Evolutionary conservation across 2,329 filamentous ascomycete species (phyloP).

Genomic region (Cadophora sp.): DNA sequence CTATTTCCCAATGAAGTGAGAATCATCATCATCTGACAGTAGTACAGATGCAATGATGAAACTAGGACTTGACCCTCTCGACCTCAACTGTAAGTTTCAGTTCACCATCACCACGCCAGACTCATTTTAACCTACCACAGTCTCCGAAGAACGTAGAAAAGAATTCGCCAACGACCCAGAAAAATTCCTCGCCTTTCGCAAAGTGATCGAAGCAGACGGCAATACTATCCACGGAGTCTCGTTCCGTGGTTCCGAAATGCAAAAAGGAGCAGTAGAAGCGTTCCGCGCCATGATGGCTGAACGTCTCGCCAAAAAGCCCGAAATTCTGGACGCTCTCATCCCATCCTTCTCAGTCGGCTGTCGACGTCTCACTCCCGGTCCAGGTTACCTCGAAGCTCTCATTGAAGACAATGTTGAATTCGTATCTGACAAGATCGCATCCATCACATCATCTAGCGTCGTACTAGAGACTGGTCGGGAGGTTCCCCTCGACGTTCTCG

Average conservation of each 20-base stretch:
- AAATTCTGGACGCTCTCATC: slow-evolving; percentile 40
- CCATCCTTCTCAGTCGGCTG: slow-evolving; percentile 53
- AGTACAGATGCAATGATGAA: slow-evolving; percentile 47
- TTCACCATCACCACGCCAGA: not conserved
- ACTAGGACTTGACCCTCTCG: slow-evolving; percentile 50
- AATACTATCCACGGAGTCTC: slow-evolving; percentile 52
- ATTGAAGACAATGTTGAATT: slow-evolving; percentile 47
- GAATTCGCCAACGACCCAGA: slow-evolving; percentile 48
- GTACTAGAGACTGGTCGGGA: slow-evolving; percentile 41
- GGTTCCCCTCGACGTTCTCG: slow-evolving; percentile 46
- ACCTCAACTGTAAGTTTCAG: slow-evolving; percentile 45
- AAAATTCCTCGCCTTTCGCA: slow-evolving; percentile 51
- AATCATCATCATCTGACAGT: not conserved
- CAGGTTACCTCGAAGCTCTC: slow-evolving; percentile 49
- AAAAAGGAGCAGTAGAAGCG: slow-evolving; percentile 42
- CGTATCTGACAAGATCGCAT: slow-evolving; percentile 53
- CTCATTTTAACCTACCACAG: slow-evolving; percentile 12
- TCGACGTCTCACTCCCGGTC: slow-evolving; percentile 50
- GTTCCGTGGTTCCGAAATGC: slow-evolving; percentile 47
- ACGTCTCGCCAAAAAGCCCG: slow-evolving; percentile 51
- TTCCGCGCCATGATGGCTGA: slow-evolving; percentile 50
- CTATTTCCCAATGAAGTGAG: not conserved
- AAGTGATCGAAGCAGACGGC: slow-evolving; percentile 51
- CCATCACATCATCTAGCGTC: slow-evolving; percentile 46
- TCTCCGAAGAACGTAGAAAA: slow-evolving; percentile 52